Base-by-base conservation (phyloP, 129 eudicot species). In the Calendula officinalis region DNA sequence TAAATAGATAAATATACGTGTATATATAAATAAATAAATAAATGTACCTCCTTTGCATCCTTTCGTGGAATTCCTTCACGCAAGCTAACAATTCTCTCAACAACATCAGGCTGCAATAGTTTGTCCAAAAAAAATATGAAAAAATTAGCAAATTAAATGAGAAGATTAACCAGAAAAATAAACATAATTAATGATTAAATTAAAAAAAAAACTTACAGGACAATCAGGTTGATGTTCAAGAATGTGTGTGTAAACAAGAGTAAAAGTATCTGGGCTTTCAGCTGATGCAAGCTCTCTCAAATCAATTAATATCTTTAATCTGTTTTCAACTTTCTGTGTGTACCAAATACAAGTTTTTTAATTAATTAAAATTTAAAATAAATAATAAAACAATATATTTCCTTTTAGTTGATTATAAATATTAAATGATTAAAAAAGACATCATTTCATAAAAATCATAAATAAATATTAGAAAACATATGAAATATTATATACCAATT, bases 11-110 rank as follows among this genome's bases (percentile, higher is more conserved):
- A 44, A 5, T 1, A 9, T 2, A 7, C 7, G 16, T 13, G 2
- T 22, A 22, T 50, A 39, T 10, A 5, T 36, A 37, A 4, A 3
- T 54, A 5, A 3, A 34, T 15, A 61, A 22, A 60, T 16, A 15
- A 3, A 68, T 22, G 48, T 85, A 88, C 99, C 91, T 92, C 99
- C 75, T 92, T 92, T 3, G 99, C 96, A 68, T 92, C 99, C 78
- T 92, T 88, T 14, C 95, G 78, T 35, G 98, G 96, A 69, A 92
- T 92, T 73, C 98, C 98, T 83, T 92, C 99, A 55, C 99, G 85
- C 44, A 92, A 62, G 11, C 84, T 76, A 57, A 92, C 99, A 66
- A 92, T 74, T 75, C 78, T 92, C 61, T 92, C 99, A 46, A 92
- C 99, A 51, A 92, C 95, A 38, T 88, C 99, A 46, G 95, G 89